Conservation (phyloP, 345 rosid genomes). For the Lepidium aucheri region DNA sequence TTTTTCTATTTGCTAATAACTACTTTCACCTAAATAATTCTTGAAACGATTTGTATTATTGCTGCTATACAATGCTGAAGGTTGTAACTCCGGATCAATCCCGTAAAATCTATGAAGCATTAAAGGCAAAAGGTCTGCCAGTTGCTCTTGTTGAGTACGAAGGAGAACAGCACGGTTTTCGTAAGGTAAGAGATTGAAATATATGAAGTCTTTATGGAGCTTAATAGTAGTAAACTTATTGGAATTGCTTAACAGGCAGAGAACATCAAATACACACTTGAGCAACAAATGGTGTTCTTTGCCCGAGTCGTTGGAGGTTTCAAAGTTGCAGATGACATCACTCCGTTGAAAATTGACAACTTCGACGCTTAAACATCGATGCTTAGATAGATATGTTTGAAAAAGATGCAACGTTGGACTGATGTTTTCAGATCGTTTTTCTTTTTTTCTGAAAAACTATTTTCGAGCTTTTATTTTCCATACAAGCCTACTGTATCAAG, state of each 20-base stretch:
- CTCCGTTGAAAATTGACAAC: constrained; percentile 68
- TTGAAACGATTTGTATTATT: not conserved
- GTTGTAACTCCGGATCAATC: constrained; percentile 92
- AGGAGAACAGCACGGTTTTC: constrained; percentile 68
- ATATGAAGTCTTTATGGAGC: not conserved
- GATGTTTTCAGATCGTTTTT: not conserved
- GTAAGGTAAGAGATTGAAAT: constrained; percentile 49
- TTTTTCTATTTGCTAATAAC: not conserved
- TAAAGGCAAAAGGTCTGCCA: constrained; percentile 80
- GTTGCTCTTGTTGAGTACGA: constrained; percentile 94
- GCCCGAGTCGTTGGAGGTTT: constrained; percentile 71
- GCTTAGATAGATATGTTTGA: not conserved
- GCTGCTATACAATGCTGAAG: constrained; percentile 22
- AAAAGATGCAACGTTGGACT: not conserved
- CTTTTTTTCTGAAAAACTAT: not conserved
- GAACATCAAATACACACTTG: constrained; percentile 83
- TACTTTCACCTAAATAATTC: not conserved
- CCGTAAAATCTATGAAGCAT: constrained; percentile 45
- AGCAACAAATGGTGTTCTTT: constrained; percentile 88
- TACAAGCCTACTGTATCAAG: not conserved
- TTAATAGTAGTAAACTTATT: not conserved
- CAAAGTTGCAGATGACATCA: constrained; percentile 66
- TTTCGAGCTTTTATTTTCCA: not conserved
- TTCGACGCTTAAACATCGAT: constrained; percentile 35
- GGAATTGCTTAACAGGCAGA: constrained; percentile 54